Base-by-base conservation (phyloP, 805 yeast genomes). In the Wickerhamiella slavikovae region DNA sequence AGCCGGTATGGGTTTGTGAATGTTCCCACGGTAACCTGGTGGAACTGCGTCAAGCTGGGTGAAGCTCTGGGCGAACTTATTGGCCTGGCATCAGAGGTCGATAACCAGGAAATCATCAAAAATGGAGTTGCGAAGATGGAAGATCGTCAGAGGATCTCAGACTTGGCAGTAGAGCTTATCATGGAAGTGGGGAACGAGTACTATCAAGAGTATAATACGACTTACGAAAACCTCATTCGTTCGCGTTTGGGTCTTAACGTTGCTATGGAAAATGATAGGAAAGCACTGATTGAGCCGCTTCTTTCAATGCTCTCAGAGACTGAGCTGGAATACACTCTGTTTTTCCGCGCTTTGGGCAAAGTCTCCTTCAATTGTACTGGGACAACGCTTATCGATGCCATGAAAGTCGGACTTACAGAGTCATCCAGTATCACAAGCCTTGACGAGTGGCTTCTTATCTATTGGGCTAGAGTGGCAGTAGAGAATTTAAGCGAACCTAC, bases 21-120 rank as follows among this genome's bases (percentile, higher is more conserved):
- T 43, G 73, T 79, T 8, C 95, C 96, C 0, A 64, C 72, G 16
- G 67, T 83, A 0, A 70, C 85, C 26, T 80, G 93, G 92, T 85
- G 93, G 91, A 89, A 85, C 48, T 57, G 85, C 45, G 67, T 77
- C 1, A 65, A 85, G 37, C 57, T 83, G 14, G 94, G 85, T 3
- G 93, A 89, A 47, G 69, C 73, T 30, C 47, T 89, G 36, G 83
- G 80, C 0, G 82, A 77, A 44, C 57, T 83, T 15, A 56, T 83
- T 21, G 94, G 93, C 8, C 71, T 75, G 4, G 80, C 76, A 0
- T 56, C 63, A 2, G 56, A 57, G 11, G 46, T 66, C 7, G 45
- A 74, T 9, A 57, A 62, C 24, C 61, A 62, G 25, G 48, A 54
- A 40, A 49, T 5, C 60, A 60, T 35, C 41, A 52, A n/a, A 17